Evolutionary conservation across 805 yeast species (phyloP), one percentile per base, ranked within the genome.

Genomic region (Starmera dryadoides): DNA sequence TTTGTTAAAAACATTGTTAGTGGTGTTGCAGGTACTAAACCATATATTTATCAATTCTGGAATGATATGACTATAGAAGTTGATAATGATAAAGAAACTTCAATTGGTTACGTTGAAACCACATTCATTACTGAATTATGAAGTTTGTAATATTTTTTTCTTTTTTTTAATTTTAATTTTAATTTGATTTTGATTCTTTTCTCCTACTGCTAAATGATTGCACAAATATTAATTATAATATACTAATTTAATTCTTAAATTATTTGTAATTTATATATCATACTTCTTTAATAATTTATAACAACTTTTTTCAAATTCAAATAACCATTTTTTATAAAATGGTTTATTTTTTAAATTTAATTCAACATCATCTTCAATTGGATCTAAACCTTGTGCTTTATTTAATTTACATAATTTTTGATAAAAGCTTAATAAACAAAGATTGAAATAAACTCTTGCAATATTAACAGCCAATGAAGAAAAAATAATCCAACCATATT

Each of bases 21-120:
- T 45, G 96, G 95, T 42, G 94, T 91, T 39, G 93, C 93, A 14
- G 98, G 98, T 37, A 81, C 98, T 21, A 86, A 83, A 59, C 98
- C 98, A n/a, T 91, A 77, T 67, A 91, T 93, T 54, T 93, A 89
- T 64, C 98, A 93, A 67, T 93, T 77, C 66, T 75, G 82, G 59
- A 81, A 86, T 58, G 72, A 74, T 39, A 65, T 81, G 55, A 60
- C 66, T 6, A 65, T 85, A 44, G 68, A 63, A 46, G 52, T 66
- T 38, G 64, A 59, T 14, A 60, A 62, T 26, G 56, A 56, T 33
- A 56, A 62, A 35, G 91, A 82, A 56, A 59, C 61, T 32, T 94
- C 95, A 35, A 56, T 73, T 42, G 85, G 78, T 22, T 86, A 79
- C 66, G 77, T 69, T 52, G 96, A 87, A 62, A 85, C 86, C 29